Evolutionary conservation across 2,329 filamentous ascomycete species (phyloP).

Genomic region (Hypoxylon sp.): DNA sequence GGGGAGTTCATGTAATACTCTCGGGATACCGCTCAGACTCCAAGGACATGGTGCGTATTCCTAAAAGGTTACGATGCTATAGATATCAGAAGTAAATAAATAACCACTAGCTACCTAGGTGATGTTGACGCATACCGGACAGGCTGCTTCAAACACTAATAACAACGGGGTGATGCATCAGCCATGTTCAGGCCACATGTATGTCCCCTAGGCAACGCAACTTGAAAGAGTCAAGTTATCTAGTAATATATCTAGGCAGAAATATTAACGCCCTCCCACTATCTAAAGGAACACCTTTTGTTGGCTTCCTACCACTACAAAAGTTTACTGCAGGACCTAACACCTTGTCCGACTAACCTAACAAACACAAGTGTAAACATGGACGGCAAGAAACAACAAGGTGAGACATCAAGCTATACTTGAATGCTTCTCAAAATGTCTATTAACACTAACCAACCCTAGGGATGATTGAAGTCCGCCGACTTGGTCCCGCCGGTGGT

Average conservation of each 20-base stretch:
- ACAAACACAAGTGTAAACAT: not conserved
- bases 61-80: not conserved
- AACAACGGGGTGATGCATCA: not conserved
- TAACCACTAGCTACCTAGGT: not conserved
- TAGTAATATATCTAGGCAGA: not conserved
- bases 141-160: not conserved
- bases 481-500: constrained; percentile 8
- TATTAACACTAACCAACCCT: not conserved
- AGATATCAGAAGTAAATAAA: not conserved
- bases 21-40: not conserved
- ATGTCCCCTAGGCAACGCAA: constrained; percentile 6
- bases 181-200: not conserved
- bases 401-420: not conserved
- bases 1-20: no score
- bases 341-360: not conserved
- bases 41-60: not conserved
- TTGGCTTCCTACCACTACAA: not conserved
- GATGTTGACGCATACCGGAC: not conserved
- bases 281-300: not conserved
- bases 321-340: not conserved
- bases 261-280: not conserved
- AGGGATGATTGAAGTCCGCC: constrained; percentile 35
- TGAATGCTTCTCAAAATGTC: not conserved
- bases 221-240: not conserved
- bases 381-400: not conserved